Evolutionary conservation across 2,329 filamentous ascomycete species (phyloP).

Genomic region (Aspergillus thermomutatus): DNA sequence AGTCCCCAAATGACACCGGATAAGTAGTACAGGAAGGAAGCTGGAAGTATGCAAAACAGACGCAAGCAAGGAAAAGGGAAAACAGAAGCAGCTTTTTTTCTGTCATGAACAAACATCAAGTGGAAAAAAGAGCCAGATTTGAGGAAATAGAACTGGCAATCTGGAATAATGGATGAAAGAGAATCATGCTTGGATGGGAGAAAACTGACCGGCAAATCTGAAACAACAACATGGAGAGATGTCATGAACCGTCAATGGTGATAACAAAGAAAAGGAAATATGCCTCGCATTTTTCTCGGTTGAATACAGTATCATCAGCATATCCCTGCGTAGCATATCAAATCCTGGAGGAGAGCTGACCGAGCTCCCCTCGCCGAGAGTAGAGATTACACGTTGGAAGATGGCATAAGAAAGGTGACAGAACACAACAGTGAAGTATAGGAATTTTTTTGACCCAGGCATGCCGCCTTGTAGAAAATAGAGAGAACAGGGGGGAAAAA

Average conservation of each 20-base stretch:
- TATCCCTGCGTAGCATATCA: constrained; percentile 23
- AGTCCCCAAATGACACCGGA: constrained; percentile 21
- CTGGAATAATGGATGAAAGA: constrained; percentile 19
- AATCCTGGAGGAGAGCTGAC: constrained; percentile 28
- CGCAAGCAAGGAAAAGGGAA: constrained; percentile 16
- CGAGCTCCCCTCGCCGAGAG: constrained; percentile 36
- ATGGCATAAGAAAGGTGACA: constrained; percentile 15
- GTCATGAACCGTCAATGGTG: constrained; percentile 17
- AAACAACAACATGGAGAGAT: constrained; percentile 17
- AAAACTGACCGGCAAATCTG: constrained; percentile 12
- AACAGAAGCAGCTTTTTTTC: constrained; percentile 7
- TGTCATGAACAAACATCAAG: constrained; percentile 12
- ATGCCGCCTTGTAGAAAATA: constrained; percentile 10
- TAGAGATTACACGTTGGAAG: constrained; percentile 41
- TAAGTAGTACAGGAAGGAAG: constrained; percentile 25
- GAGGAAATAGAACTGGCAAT: constrained; percentile 16
- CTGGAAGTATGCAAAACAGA: constrained; percentile 20
- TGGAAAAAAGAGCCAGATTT: constrained; percentile 17
- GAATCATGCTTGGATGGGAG: constrained; percentile 20
- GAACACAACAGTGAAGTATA: constrained; percentile 19
- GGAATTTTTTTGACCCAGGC: constrained; percentile 9
- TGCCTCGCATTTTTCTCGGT: constrained; percentile 29
- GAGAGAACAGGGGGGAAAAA: constrained; percentile 1
- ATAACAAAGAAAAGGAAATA: constrained; percentile 16
- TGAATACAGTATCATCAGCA: constrained; percentile 36